A percentile compares a stretch with the other conserved stretches of the same genome.
Evolutionary conservation across 2,329 filamentous ascomycete genomes (phyloP).

Genomic region (Hypoxylon sp.): DNA sequence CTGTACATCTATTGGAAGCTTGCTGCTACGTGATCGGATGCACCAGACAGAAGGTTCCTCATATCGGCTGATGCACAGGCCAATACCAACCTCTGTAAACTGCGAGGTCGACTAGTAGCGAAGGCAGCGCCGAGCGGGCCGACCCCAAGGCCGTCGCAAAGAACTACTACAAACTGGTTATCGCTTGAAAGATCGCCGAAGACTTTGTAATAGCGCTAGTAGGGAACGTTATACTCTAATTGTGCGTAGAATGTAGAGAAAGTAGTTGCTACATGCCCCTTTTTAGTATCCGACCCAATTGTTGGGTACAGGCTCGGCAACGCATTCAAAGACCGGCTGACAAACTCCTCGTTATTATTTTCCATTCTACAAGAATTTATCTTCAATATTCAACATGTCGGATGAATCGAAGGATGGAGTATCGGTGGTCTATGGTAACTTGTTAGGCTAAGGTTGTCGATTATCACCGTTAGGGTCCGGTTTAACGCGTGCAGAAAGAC

Average conservation of each 20-base stretch:
- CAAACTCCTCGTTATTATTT: neutral
- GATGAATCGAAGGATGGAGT: neutral
- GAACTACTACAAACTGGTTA: conserved; percentile 27
- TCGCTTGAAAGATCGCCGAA: conserved; percentile 37
- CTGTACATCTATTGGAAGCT: conserved; percentile 37
- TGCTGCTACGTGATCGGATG: conserved; percentile 14
- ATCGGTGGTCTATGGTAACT: neutral
- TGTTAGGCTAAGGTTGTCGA: conserved; percentile 14
- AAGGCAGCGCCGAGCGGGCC: conserved; percentile 43
- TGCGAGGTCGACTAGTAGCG: conserved; percentile 33
- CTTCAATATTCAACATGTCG: too few species aligned
- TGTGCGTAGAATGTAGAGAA: neutral
- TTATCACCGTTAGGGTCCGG: conserved; percentile 38
- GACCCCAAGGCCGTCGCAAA: conserved; percentile 41
- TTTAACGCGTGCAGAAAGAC: conserved; percentile 36
- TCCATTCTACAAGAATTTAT: neutral
- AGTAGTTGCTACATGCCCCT: neutral
- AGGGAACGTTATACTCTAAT: neutral
- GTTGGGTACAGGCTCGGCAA: neutral
- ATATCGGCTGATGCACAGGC: conserved; percentile 38
- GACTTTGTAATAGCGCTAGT: conserved; percentile 42
- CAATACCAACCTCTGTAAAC: conserved; percentile 37
- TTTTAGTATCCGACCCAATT: neutral
- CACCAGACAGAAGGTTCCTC: conserved; percentile 19
- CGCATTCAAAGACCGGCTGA: neutral